Evolutionary conservation across 495 filamentous ascomycete genomes (phyloP).

Genomic region (Articulospora tetracladia): DNA sequence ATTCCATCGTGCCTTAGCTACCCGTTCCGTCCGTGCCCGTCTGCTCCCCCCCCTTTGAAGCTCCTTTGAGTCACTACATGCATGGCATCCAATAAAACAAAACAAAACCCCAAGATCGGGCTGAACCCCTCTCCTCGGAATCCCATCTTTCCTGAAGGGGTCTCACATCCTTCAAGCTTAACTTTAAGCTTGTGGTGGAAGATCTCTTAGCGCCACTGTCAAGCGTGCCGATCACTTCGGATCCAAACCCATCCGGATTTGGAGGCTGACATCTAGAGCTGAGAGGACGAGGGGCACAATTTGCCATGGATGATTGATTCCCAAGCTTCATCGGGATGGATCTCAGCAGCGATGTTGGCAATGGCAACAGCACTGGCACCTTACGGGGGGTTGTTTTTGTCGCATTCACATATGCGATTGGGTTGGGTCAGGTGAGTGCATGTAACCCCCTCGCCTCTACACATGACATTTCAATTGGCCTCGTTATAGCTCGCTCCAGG

Average conservation of each 20-base stretch:
- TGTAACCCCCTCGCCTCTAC: background rate
- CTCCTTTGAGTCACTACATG: background rate
- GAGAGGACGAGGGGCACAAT: background rate
- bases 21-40: background rate
- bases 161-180: slow-evolving; percentile 9
- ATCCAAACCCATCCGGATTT: background rate
- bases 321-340: background rate
- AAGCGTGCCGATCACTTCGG: slow-evolving; percentile 2
- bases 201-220: background rate
- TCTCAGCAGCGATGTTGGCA: too few species aligned
- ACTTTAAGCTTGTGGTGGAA: slow-evolving; percentile 13
- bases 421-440: background rate
- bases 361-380: too few species aligned
- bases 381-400: too few species aligned
- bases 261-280: background rate
- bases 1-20: background rate
- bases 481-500: too few species aligned
- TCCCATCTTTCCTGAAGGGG: background rate
- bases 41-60: too few species aligned
- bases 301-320: background rate
- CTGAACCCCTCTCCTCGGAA: background rate
- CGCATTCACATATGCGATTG: background rate
- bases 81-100: background rate
- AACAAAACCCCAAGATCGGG: background rate
- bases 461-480: background rate